Base-by-base conservation (phyloP, 306 rosid genomes). In the Oemleria cerasiformis region DNA sequence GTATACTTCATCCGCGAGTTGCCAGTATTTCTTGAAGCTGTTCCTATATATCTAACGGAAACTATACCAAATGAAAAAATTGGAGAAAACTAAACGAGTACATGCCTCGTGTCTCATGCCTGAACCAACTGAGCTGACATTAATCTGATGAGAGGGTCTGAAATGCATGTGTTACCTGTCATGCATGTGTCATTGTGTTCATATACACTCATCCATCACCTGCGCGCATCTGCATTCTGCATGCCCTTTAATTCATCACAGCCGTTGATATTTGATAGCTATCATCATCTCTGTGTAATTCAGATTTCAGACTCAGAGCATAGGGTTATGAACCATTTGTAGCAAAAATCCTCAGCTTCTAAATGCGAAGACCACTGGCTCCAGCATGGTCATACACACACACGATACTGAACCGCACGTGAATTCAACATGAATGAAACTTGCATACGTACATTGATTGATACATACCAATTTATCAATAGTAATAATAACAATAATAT, bases 81-180 rank as follows among this genome's bases (percentile, higher is more conserved):
- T n/a, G n/a, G n/a, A n/a, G n/a, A n/a, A n/a, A 30, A 30, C 36
- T 30, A 30, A 30, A 30, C 36, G 36, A 30, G 36, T 30, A 30
- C 4, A 4, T 30, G 30, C 30, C 30, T 25, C 30, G 30, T 25
- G 36, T 30, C 36, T 30, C 36, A 30, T 30, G 36, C 36, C 36
- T 30, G 4, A 30, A 2, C 45, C 56, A 17, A 39, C 9, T 42
- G 9, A 51, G 14, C 38, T 36, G 60, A 14, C 20, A 59, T 59
- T 14, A 10, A 59, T 10, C 7, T 17, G n/a, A 1, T 30, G 45
- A 67, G 7, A 4, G 14, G 65, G 74, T 15, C 30, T 62, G 62
- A 15, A 16, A 15, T 57, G 39, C 64, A 69, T 47, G 72, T 50
- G 60, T n/a, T 6, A 17, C n/a, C 36, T 50, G 65, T 61, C 44